Conservation (phyloP, 192 early-diverging fungal genomes). For the Linnemannia exigua region DNA sequence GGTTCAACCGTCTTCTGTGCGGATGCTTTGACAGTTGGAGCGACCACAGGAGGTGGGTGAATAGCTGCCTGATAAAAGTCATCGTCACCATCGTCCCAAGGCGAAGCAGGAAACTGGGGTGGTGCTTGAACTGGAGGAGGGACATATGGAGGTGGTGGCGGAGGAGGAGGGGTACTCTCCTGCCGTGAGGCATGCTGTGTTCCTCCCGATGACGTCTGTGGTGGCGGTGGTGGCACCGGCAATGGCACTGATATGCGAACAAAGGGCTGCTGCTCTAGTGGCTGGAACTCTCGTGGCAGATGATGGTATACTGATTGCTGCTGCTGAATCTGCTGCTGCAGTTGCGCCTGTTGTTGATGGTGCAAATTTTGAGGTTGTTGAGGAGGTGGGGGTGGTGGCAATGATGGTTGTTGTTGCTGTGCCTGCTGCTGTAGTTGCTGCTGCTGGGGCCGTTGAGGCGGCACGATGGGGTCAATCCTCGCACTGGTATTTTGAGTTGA, state of each 20-base stretch:
- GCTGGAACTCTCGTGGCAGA: background rate
- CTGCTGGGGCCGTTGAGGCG: background rate
- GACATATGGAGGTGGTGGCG: background rate
- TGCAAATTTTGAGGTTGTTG: background rate
- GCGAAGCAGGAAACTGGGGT: background rate
- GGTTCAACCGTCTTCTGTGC: background rate
- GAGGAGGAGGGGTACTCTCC: background rate
- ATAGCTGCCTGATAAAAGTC: slow-evolving; percentile 10
- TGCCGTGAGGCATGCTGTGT: background rate
- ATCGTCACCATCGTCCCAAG: slow-evolving; percentile 4
- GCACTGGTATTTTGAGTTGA: background rate
- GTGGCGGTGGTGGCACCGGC: background rate
- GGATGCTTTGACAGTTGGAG: background rate
- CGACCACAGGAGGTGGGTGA: background rate
- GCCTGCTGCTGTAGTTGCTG: background rate
- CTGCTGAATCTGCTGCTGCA: background rate
- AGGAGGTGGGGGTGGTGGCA: background rate
- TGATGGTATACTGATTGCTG: background rate
- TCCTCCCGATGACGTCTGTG: background rate
- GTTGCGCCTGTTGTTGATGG: background rate
- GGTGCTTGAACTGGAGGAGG: background rate
- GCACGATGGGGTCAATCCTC: background rate
- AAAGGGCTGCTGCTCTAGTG: background rate
- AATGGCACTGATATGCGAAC: background rate
- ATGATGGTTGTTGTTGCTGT: background rate